Base-by-base conservation (phyloP, 139 green algal genomes). In the Pleodorina starrii region DNA sequence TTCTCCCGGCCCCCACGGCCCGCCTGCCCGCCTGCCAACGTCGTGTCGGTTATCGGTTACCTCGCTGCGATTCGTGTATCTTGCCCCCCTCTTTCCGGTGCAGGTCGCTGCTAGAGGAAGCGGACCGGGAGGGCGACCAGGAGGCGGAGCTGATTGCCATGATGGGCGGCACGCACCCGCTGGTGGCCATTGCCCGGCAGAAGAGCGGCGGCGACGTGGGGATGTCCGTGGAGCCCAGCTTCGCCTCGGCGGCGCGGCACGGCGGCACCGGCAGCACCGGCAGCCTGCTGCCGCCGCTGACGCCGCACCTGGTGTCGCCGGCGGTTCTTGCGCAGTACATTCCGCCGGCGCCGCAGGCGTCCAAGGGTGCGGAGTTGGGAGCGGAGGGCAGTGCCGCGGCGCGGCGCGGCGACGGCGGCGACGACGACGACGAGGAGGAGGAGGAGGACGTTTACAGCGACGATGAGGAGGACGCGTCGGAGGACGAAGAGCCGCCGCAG, bases 71-170 rank as follows among this genome's bases (percentile, higher is more conserved):
- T n/a, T n/a, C n/a, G n/a, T n/a, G n/a, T n/a, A n/a, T n/a, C n/a
- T n/a, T n/a, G n/a, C n/a, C 11, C 63, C 32, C 27, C 19, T 23
- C 38, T 54, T 57, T 1, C 72, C 35, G 1, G 14, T 2, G 43
- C 46, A 84, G 76, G 50, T 69, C 76, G n/a, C n/a, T 84, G n/a
- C 36, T 84, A 10, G 76, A 84, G 50, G 76, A 84, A 2, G 76
- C 76, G 5, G 76, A 84, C 10, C 48, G 76, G 1, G 48, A 84
- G 5, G 48, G 48, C 32, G 76, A 84, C 14, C 12, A 59, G 6
- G 76, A 84, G 76, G 76, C 76, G 12, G 76, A 48, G 35, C 50
- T 84, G 48, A 32, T 84, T 11, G 48, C 48, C 32, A 57, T 69
- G 32, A 46, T 84, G 44, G 74, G 74, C 44, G 44, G 74, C 29